Evolutionary conservation across 768 basidiomycete genomes (phyloP), one percentile per base, ranked within the genome.

Genomic region (Lactifluus hygrophoroides): DNA sequence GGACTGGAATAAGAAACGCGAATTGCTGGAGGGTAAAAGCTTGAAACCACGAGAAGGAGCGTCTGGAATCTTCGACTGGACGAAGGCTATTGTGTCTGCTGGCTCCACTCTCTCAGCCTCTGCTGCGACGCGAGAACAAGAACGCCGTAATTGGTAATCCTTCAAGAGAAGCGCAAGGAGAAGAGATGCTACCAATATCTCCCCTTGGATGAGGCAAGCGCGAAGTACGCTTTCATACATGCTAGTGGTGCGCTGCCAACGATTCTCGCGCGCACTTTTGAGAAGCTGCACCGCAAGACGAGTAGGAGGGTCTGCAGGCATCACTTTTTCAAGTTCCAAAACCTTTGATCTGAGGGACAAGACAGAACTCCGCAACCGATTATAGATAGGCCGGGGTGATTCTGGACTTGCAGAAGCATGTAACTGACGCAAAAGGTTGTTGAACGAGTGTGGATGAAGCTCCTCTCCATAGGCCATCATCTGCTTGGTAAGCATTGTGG

Each of bases 151-250:
- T 66, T 86, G 80, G 74, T 78, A 85, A 30, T 88, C 84, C 62
- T 84, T 80, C 43, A 88, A 70, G 19, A 88, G 66, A 42, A 81
- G 70, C 1, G 78, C 85, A 56, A 90, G 87, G 5, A 90, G 71
- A 27, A 90, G 70, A 1, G 85, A 84, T 0, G 81, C 88, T n/a
- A 87, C 75, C 40, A 91, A 77, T 49, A 92, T 82, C 67, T 92
- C 90, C 25, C 88, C 87, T 50, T 91, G 88, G 38, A 89, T 68
- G 19, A 92, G 73, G 56, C 84, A 86, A 9, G 84, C 77, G 3
- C 78, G 73, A 62, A 90, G 75, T 49, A 89, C 69, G 2, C 75
- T 74, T 51, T 77, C 76, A 66, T 83, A 88, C 75, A 88, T 81
- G 30, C 74, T 72, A n/a, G 78, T 70, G 2, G 81, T 80, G 44